Evolutionary conservation across 78 protist species (phyloP), one percentile per base, ranked within the genome.

Genomic region (Emiliania huxleyi): DNA sequence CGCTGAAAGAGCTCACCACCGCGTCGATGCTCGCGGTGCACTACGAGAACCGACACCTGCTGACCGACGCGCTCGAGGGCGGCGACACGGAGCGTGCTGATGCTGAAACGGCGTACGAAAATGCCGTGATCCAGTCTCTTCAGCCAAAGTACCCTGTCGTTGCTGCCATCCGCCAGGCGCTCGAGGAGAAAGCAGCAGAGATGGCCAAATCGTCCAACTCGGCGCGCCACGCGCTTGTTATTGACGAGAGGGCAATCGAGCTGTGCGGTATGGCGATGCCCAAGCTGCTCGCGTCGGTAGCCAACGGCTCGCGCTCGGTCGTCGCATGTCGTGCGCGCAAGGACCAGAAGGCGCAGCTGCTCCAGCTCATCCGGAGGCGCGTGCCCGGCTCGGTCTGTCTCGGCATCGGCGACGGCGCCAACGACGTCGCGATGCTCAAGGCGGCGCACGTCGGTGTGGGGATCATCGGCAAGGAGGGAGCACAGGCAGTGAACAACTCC

Each of bases 401-500:
- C 90, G 95, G 98, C 45, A 98, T 98, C 73, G 99, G 99, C 84
- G 99, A 98, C 87, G 99, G 99, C 40, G 99, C 98, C 55, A 97
- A 97, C 84, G 98, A 97, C 92, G 98, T 97, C 12, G 48, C 91
- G 15, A 92, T 92, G 94, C 69, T 92, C 18, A 94, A 95, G 56
- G 83, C 48, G 92, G 99, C 29, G 22, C 37, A 73, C 19, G 42
- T 73, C 42, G 83, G 83, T 15, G 83, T 73, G 15, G 83, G 83
- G 33, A 73, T 73, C 42, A 73, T 73, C 83, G 83, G 83, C 83
- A 73, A 73, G 83, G 83, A 73, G 42, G 83, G 83, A 6, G 42
- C 75, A 15, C 75, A 62, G 75, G 75, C 75, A 15, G 75, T 62
- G 29, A 62, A 62, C 75, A 62, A 62, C 75, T 62, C 75, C 8